Base-by-base conservation (phyloP, 1,284 basidiomycete genomes). In the Ganoderma resinaceum region DNA sequence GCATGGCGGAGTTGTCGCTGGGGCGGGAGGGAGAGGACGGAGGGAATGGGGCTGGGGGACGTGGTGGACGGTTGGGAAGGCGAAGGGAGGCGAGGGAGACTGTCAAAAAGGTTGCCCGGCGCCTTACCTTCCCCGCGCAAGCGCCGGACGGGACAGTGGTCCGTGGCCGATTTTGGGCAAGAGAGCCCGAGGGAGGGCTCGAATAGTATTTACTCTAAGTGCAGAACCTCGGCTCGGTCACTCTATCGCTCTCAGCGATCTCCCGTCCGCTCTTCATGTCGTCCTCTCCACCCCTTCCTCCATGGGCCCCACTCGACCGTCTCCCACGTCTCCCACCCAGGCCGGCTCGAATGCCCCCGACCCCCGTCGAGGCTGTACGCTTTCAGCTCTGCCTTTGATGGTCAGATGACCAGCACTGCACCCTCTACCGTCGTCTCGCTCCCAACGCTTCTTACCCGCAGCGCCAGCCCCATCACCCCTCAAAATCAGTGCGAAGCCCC, bases 81-180 rank as follows among this genome's bases (percentile, higher is more conserved):
- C 60, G 58, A 63, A 57, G 61, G 43, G 52, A 43, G 66, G 65
- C 37, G 68, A 64, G 63, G 26, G 42, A 70, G 65, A 37, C 65
- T 61, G 69, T 67, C 69, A 67, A 72, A 70, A 72, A 70, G 69
- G 61, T 69, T 72, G 70, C 37, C 67, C 67, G 65, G 71, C 69
- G 69, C 33, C 43, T 69, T 33, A 23, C 26, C 11, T 26, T 14
- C 57, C 64, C 55, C 59, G 37, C 40, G 35, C 12, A 67, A 59
- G 57, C 71, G 71, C 65, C 65, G 49, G 58, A 18, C 46, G 53
- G 37, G 26, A 26, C 5, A 42, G 0, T 0, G n/a, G 29, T 62
- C 61, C 61, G 52, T 55, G 52, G 12, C 29, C 20, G 52, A 3
- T 55, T 55, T 55, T 29, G 52, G 52, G 16, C 26, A 31, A 33